Evolutionary conservation across 805 yeast species (phyloP).

Genomic region (Jamesozyma hellenica): DNA sequence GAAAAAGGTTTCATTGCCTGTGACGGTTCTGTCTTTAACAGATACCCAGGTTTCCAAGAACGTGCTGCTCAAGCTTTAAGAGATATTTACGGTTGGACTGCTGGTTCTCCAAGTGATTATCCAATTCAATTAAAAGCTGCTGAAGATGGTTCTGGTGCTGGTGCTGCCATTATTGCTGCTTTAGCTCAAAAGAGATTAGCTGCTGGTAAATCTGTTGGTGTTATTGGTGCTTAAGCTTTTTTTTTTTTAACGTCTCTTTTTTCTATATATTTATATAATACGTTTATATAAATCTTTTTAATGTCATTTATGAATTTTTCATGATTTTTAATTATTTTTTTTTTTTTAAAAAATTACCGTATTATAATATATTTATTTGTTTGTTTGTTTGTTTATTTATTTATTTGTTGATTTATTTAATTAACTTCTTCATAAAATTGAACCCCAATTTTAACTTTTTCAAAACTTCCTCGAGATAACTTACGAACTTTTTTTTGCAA

Average conservation of each 20-base stretch:
- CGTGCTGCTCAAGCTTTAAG: slow-evolving; percentile 81
- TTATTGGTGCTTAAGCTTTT: slow-evolving; percentile 14
- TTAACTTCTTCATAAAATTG: slow-evolving; percentile 29
- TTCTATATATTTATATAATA: not conserved
- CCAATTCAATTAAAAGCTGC: slow-evolving; percentile 85
- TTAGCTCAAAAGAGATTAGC: slow-evolving; percentile 72
- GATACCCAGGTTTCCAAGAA: slow-evolving; percentile 82
- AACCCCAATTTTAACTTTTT: slow-evolving; percentile 44
- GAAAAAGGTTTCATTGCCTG: slow-evolving; percentile 82
- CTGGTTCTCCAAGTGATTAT: slow-evolving; percentile 38
- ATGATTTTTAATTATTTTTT: not conserved
- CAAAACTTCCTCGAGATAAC: slow-evolving; percentile 40
- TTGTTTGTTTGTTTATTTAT: not conserved
- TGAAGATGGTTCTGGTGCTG: slow-evolving; percentile 97
- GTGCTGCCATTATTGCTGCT: slow-evolving; percentile 97
- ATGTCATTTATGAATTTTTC: slow-evolving; percentile 2
- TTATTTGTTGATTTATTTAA: not conserved
- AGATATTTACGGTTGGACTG: slow-evolving; percentile 78
- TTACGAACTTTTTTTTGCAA: slow-evolving; percentile 53
- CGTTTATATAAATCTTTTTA: not conserved
- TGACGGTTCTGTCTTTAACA: slow-evolving; percentile 92
- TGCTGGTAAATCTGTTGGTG: slow-evolving; percentile 62
- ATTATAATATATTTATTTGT: not conserved
- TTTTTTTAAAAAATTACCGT: not conserved
- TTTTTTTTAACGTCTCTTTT: not conserved